Evolutionary conservation across 495 filamentous ascomycete species (phyloP), one percentile per base, ranked within the genome.

Genomic region (Eremomyces bilateralis): DNA sequence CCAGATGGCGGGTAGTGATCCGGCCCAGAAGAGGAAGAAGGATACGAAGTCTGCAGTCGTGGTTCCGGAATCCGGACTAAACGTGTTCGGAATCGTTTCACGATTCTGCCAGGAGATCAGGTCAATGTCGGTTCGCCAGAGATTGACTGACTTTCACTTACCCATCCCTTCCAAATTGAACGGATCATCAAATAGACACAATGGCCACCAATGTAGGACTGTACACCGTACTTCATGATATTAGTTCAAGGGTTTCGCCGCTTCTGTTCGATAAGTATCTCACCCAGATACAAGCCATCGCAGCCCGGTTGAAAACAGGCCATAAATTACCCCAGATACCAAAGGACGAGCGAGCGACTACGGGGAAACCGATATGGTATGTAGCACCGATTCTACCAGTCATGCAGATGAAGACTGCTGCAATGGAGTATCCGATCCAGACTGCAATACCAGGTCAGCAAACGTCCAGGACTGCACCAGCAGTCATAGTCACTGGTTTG

Each of bases 301-400:
- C 81, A 10, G 80, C 78, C 22, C 84, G 65, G 47, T 92, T 92
- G 43, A 94, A 72, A 3, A 93, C 75, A 1, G 84, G 83, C 83
- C 83, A 93, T 34, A 92, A 55, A 4, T 42, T 36, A 12, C 54
- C 54, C 53, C 53, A 58, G 30, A 58, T 52, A 3, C 54, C 54
- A 30, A 56, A 58, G 0, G 50, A 53, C 0, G 53, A 40, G 10
- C 54, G 41, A 21, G 33, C 31, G 12, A 51, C 43, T 4, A 58
- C 53, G n/a, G 54, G 54, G 34, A 58, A 58, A 12, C 43, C 39
- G 33, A 58, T 52, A 41, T 58, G 54, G 33, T 58, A 58, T 4
- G 39, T 54, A 5, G 53, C 53, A 34, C 54, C 50, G 22, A 91
- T 88, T 33, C 80, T 74, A 49, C 81, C 82, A 13, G 78, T 84